Percentiles rank a stretch among this genome's conserved stretches.
These are phyloP conservation scores for Pilaira anomala DNA, from an alignment of 192 early-diverging fungal species.

Conservation along the genomic window DNA sequence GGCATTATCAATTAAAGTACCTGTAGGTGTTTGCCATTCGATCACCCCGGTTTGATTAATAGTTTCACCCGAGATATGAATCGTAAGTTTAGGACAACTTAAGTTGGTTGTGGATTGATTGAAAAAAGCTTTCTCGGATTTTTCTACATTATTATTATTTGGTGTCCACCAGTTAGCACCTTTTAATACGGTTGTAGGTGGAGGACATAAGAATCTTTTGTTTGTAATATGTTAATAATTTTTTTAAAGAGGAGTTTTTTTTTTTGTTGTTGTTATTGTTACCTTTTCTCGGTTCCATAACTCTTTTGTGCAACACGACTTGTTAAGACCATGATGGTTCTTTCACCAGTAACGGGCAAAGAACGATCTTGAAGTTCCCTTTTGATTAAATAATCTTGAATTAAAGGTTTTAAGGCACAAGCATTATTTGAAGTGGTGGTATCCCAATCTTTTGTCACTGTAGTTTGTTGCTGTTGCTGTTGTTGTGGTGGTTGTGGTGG, in stretches of 20 bases:
- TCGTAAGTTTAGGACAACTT: constrained; percentile 31
- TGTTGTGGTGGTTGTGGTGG: constrained; percentile 11
- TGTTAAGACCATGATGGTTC: constrained; percentile 74
- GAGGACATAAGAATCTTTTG: constrained; percentile 72
- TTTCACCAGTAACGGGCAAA: constrained; percentile 48
- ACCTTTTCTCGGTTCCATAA: constrained; percentile 92
- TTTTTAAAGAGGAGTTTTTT: no score
- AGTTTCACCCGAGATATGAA: constrained; percentile 31
- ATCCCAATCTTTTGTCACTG: constrained; percentile 7
- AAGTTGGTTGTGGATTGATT: constrained; percentile 8
- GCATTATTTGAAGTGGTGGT: not conserved
- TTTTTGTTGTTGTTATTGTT: no score
- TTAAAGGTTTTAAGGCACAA: constrained; percentile 27
- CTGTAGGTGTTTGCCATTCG: constrained; percentile 45
- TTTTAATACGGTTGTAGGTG: constrained; percentile 71
- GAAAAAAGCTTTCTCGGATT: no score
- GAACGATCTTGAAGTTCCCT: constrained; percentile 23
- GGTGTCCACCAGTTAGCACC: constrained; percentile 69
- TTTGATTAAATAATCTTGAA: constrained; percentile 46
- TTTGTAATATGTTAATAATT: not conserved
- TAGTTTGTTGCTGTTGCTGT: constrained; percentile 1
- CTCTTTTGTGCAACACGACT: constrained; percentile 90
- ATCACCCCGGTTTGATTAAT: constrained; percentile 47
- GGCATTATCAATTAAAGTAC: constrained; percentile 8
- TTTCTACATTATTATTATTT: no score